These are phyloP conservation scores for Glycine latifolia DNA, from an alignment of 306 rosid genomes.

Conservation along the genomic window DNA sequence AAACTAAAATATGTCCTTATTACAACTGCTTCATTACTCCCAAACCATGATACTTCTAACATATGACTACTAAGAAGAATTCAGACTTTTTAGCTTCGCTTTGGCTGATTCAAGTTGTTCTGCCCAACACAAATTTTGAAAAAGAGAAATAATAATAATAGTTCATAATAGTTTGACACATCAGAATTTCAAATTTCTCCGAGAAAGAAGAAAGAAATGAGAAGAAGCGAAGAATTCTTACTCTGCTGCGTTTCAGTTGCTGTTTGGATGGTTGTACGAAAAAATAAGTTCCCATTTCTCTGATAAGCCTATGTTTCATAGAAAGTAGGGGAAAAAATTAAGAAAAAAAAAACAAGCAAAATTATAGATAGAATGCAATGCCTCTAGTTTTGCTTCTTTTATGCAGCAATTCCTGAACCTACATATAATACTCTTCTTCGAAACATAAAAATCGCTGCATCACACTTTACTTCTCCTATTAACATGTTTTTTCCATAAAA, in stretches of 20 bases:
- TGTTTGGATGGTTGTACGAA: conserved; percentile 66
- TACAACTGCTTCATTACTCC: conserved; percentile 19
- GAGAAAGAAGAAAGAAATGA: not conserved
- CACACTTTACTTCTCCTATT: no score
- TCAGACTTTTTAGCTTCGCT: conserved; percentile 59
- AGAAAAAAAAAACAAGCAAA: not conserved
- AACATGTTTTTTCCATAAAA: no score
- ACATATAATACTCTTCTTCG: not conserved
- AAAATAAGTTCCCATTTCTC: conserved; percentile 72
- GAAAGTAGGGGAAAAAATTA: not conserved
- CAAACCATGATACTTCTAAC: not conserved
- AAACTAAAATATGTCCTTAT: not conserved
- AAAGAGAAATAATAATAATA: not conserved
- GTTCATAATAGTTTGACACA: not conserved
- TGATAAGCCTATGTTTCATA: conserved; percentile 59
- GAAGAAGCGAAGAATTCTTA: conserved; percentile 46
- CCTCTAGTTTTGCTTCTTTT: not conserved
- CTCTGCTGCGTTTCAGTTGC: conserved; percentile 74
- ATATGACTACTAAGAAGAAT: conserved; percentile 48
- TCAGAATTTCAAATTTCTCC: not conserved
- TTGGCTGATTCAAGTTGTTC: conserved; percentile 70
- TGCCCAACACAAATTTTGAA: conserved; percentile 37
- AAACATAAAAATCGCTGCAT: no score
- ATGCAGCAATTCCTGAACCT: not conserved
- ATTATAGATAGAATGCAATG: not conserved